Percentiles rank a stretch among this genome's conserved stretches.
These are phyloP conservation scores for Pascua sp. DNA, from an alignment of 1,284 basidiomycete species.

Conservation along the genomic window DNA sequence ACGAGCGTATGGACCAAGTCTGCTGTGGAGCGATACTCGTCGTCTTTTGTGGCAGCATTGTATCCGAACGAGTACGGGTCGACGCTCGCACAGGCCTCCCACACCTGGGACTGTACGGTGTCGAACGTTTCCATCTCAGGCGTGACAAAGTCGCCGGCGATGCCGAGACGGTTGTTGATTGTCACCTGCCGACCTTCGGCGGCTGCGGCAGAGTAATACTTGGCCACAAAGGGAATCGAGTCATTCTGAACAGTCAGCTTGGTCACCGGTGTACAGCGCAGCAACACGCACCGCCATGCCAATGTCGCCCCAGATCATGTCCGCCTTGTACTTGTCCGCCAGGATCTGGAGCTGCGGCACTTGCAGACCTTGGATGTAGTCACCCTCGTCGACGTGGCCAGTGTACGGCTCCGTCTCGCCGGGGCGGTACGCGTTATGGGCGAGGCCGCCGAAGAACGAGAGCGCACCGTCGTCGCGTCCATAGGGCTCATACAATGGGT, in stretches of 20 bases:
- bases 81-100: slow-evolving; percentile 55
- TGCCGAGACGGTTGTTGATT: slow-evolving; percentile 56
- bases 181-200: slow-evolving; percentile 56
- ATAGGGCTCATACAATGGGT: slow-evolving; percentile 57
- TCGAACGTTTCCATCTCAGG: slow-evolving; percentile 59
- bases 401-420: slow-evolving; percentile 58
- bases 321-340: slow-evolving; percentile 55
- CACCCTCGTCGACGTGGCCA: slow-evolving; percentile 54
- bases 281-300: slow-evolving; percentile 48
- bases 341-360: slow-evolving; percentile 59
- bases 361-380: slow-evolving; percentile 58
- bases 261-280: no score
- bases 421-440: slow-evolving; percentile 55
- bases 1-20: slow-evolving; percentile 56
- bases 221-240: slow-evolving; percentile 54
- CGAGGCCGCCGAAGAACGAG: slow-evolving; percentile 55
- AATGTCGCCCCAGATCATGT: slow-evolving; percentile 60
- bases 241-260: slow-evolving; percentile 44
- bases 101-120: slow-evolving; percentile 55
- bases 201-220: slow-evolving; percentile 57
- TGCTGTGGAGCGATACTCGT: slow-evolving; percentile 56
- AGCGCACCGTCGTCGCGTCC: slow-evolving; percentile 47
- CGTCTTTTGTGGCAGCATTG: slow-evolving; percentile 51
- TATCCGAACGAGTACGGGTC: slow-evolving; percentile 27
- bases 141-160: slow-evolving; percentile 55